Evolutionary conservation across 306 rosid genomes (phyloP), one percentile per base, ranked within the genome.

Genomic region (Trichosanthes cucumerina): DNA sequence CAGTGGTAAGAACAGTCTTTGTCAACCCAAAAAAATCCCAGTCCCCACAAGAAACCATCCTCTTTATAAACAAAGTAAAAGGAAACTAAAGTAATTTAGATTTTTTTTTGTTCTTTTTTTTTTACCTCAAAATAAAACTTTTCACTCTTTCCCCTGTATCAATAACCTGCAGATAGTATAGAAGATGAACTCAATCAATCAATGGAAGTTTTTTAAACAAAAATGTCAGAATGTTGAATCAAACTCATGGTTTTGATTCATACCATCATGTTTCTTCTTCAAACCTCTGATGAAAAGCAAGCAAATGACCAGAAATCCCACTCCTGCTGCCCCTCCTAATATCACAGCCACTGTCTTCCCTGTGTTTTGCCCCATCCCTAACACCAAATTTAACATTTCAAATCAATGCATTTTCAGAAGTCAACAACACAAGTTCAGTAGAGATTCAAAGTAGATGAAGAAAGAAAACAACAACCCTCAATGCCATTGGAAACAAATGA

Each of bases 311-410:
- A 95, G 28, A 80, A 95, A 95, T 36, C 90, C 96, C 79, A 92
- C 95, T 52, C 89, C 96, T 69, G 96, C 96, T 50, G 88, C 92
- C 41, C 97, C 98, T 83, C 98, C 97, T 82, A 95, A 78, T 83
- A 95, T 92, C 16, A 92, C 87, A 69, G 97, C 98, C 79, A 88
- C 97, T 0, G 97, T 94, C 86, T 88, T 92, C 79, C 97, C 96
- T 79, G 92, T 88, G 81, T 84, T 89, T 81, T 81, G 84, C 78
- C 89, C 96, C 80, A 91, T 76, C 79, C 89, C 88, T 85, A 44
- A 47, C 79, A 62, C 78, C 86, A 73, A 68, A 53, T 75, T 72
- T 24, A 41, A 11, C 75, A 43, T 73, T 28, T 16, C 60, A 73
- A 4, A 71, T 57, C 26, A 71, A 43, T 33, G 16, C 19, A 47